Base-by-base conservation (phyloP, 139 green algal genomes). In the Picochlorum sp. region DNA sequence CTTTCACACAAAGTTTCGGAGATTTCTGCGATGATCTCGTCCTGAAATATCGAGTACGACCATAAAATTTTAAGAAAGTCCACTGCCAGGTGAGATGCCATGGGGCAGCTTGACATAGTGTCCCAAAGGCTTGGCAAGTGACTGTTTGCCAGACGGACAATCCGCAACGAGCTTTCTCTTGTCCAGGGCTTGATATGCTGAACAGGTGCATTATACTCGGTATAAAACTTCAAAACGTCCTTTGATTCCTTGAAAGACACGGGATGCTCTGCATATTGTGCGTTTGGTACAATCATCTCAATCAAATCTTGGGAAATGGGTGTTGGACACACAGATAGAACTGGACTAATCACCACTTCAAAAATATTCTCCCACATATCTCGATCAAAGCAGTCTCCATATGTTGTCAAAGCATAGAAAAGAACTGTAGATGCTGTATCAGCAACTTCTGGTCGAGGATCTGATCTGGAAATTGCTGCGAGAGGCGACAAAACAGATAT, bases 401-500 rank as follows among this genome's bases (percentile, higher is more conserved):
- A 26, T 26, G 47, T 54, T 21, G 15, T 54, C 80, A 79, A 14
- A 97, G 82, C 4, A 84, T 93, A 72, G 95, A 86, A 71, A 99
- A 96, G 47, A 99, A 83, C 74, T 66, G 89, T 87, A 11, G 91
- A 64, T 1, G 89, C 84, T 9, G 74, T 38, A 46, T 79, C 82
- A 1, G 91, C 73, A 50, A 96, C 90, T 56, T 95, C 84, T 0
- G 79, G 76, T 9, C 90, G 77, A 4, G 86, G 84, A 77, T 98
- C 94, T 71, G 95, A 95, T 16, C 61, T 59, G 0, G 94, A 93
- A n/a, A 98, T 79, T 71, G 97, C 90, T 4, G 79, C 90, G 14
- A 99, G 80, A 8, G 92, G 91, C 6, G 86, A 89, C 38, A 99
- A 84, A 64, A 99, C 74, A 7, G 88, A 87, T 75, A 97, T 95